Conservation (phyloP, 2,329 filamentous ascomycete species). For the Stenocarpella maydis region DNA sequence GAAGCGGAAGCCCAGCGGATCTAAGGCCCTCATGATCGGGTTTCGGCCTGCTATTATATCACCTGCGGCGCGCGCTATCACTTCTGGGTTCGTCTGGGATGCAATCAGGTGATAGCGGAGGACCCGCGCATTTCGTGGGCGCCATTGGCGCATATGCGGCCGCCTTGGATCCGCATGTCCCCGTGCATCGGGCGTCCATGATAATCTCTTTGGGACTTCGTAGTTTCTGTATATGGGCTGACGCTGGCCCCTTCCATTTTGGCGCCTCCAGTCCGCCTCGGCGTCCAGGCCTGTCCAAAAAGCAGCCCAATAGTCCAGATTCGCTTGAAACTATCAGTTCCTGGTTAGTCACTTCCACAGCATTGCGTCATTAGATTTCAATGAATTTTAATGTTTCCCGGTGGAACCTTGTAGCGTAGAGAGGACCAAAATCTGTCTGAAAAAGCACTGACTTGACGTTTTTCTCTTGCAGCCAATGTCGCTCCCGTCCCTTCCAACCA, state of each 20-base stretch:
- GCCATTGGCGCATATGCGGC: background rate
- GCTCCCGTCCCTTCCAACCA: no score
- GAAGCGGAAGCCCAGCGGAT: slow-evolving; percentile 7
- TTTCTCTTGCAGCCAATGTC: no score
- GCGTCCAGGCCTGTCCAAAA: background rate
- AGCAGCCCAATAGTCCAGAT: background rate
- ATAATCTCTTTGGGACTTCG: background rate
- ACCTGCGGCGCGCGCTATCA: background rate
- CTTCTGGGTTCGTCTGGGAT: background rate
- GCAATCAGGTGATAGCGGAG: background rate
- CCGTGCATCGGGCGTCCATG: background rate
- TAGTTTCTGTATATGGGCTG: background rate
- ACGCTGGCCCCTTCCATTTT: background rate
- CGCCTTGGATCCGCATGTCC: background rate
- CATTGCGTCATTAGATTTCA: no score
- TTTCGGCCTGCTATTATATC: background rate
- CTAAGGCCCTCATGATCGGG: slow-evolving; percentile 2
- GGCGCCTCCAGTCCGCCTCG: background rate
- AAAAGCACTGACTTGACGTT: no score
- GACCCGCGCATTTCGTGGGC: background rate
- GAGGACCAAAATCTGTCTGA: no score
- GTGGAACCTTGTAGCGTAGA: no score
- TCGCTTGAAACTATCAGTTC: background rate
- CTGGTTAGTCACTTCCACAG: background rate
- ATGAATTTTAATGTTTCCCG: no score